Percentiles rank a stretch among this genome's conserved stretches.
These are phyloP conservation scores for Asparagopsis taxiformis DNA, from an alignment of 31 red algal genomes.

Conservation along the genomic window DNA sequence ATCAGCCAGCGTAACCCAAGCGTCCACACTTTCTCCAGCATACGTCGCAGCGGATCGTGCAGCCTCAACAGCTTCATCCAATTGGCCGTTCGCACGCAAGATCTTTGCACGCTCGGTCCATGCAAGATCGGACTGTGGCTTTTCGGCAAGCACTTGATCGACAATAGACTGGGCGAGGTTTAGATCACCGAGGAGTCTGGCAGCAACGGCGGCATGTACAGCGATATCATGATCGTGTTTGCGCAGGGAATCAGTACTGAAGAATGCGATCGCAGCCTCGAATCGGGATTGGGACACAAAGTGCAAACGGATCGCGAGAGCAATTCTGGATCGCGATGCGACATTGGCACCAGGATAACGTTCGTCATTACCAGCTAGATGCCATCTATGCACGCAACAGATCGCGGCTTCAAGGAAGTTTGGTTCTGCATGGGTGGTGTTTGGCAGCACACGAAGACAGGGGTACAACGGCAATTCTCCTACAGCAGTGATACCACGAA, in stretches of 20 bases:
- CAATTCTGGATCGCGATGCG: constrained; percentile 57
- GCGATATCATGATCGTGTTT: constrained; percentile 13
- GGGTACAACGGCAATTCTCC: constrained; percentile 88
- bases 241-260: constrained; percentile 4
- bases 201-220: constrained; percentile 49
- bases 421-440: constrained; percentile 26
- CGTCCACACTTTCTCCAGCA: constrained; percentile 28
- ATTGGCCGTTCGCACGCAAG: constrained; percentile 31
- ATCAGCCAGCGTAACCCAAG: constrained; percentile 63
- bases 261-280: constrained; percentile 68
- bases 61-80: constrained; percentile 44
- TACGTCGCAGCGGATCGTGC: constrained; percentile 18
- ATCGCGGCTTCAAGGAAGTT: constrained; percentile 42
- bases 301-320: constrained; percentile 57
- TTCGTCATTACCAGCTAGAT: constrained; percentile 48
- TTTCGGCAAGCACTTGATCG: not conserved
- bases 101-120: constrained; percentile 58
- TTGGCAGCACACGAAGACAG: constrained; percentile 55
- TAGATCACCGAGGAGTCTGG: constrained; percentile 26
- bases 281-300: constrained; percentile 56
- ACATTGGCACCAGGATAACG: constrained; percentile 4
- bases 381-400: constrained; percentile 48
- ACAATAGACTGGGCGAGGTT: constrained; percentile 10
- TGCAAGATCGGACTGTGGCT: constrained; percentile 26
- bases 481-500: constrained; percentile 33